These are phyloP conservation scores for Pseudozyma sp. DNA, from an alignment of 1,284 basidiomycete species.

Conservation along the genomic window DNA sequence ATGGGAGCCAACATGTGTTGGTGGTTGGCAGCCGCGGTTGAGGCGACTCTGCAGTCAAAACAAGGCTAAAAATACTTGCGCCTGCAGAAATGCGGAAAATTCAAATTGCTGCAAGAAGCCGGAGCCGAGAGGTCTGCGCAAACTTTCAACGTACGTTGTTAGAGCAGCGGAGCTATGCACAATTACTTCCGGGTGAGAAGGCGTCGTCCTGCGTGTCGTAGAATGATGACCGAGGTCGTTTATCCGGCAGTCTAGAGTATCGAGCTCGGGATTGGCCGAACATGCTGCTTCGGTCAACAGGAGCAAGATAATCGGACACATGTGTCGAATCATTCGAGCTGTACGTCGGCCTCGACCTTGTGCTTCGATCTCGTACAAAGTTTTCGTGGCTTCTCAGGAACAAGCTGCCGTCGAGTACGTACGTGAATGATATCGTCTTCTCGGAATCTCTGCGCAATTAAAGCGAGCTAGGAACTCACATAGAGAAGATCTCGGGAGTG, in stretches of 20 bases:
- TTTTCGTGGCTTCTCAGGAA: too few species aligned
- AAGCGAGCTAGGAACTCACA: too few species aligned
- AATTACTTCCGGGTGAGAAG: not conserved
- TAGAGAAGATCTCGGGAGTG: too few species aligned
- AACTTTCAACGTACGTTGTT: not conserved
- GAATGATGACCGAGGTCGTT: not conserved
- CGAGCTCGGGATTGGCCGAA: not conserved
- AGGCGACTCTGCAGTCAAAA: not conserved
- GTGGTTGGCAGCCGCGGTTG: constrained; percentile 13
- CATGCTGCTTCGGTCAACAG: not conserved
- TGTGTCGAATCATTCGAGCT: too few species aligned
- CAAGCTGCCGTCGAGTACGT: too few species aligned
- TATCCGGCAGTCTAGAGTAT: not conserved
- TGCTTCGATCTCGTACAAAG: too few species aligned
- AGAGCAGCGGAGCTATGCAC: not conserved
- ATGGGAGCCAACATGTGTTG: not conserved
- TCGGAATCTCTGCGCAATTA: too few species aligned
- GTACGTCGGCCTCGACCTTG: too few species aligned
- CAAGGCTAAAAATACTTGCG: not conserved
- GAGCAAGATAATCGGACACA: too few species aligned
- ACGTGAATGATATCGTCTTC: too few species aligned
- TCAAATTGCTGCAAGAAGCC: not conserved
- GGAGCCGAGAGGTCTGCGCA: not conserved
- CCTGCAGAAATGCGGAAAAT: too few species aligned
- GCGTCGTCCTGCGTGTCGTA: not conserved